Evolutionary conservation across 1,284 basidiomycete species (phyloP).

Genomic region (Stygiomarasmius scandens): DNA sequence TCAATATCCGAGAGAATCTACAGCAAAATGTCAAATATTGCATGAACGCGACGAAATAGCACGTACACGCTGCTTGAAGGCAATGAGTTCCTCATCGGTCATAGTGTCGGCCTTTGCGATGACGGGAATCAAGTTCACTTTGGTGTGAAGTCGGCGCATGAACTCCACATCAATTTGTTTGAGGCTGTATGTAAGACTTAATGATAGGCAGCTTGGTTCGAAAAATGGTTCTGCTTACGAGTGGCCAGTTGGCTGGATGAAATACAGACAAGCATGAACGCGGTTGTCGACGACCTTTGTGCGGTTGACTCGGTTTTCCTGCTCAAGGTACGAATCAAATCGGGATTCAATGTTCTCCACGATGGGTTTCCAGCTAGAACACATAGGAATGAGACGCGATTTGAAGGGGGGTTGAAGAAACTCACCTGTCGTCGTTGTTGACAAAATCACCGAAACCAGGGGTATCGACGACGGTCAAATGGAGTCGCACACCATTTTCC

Average conservation of each 20-base stretch:
- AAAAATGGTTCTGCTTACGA: slow-evolving; percentile 63
- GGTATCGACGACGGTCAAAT: slow-evolving; percentile 96
- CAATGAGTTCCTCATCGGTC: slow-evolving; percentile 90
- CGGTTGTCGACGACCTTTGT: slow-evolving; percentile 86
- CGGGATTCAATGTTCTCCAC: slow-evolving; percentile 96
- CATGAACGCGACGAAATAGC: slow-evolving; percentile 6
- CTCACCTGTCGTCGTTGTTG: slow-evolving; percentile 94
- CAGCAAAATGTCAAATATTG: slow-evolving; percentile 10
- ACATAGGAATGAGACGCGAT: slow-evolving; percentile 18
- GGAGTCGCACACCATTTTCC: slow-evolving; percentile 93
- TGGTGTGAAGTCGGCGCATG: slow-evolving; percentile 93
- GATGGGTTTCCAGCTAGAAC: slow-evolving; percentile 90
- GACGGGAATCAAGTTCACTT: slow-evolving; percentile 96
- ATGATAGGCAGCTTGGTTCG: slow-evolving; percentile 2
- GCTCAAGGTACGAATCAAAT: slow-evolving; percentile 95
- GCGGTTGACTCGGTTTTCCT: slow-evolving; percentile 96
- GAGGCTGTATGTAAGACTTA: slow-evolving; percentile 53
- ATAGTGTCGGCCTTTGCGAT: slow-evolving; percentile 97
- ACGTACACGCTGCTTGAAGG: slow-evolving; percentile 89
- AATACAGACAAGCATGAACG: slow-evolving; percentile 94
- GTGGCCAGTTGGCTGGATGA: slow-evolving; percentile 97
- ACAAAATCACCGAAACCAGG: slow-evolving; percentile 97
- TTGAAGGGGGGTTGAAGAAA: slow-evolving; percentile 19
- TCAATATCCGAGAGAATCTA: slow-evolving; percentile 91
- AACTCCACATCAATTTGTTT: slow-evolving; percentile 98